A percentile compares a stretch with the other conserved stretches of the same genome.
These are phyloP conservation scores for Hibiscus trionum DNA, from an alignment of 345 rosid species.

Conservation along the genomic window DNA sequence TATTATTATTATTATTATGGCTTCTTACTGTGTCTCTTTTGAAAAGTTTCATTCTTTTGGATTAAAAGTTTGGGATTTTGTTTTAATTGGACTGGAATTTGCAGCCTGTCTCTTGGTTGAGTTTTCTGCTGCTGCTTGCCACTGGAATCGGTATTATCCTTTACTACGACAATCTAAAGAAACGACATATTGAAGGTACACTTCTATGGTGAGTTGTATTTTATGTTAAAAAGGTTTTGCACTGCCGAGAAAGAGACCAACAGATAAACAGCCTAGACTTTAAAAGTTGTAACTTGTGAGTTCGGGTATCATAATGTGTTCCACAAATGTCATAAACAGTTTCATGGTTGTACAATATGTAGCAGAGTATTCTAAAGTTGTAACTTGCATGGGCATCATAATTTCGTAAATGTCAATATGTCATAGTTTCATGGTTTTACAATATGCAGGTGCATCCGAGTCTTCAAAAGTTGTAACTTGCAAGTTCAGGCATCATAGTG, in stretches of 20 bases:
- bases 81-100: neutral
- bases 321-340: neutral
- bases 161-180: conserved; percentile 72
- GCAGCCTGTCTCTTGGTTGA: conserved; percentile 96
- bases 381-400: neutral
- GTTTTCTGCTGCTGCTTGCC: conserved; percentile 60
- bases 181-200: conserved; percentile 92
- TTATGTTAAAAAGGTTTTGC: neutral
- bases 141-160: conserved; percentile 74
- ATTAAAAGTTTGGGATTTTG: neutral
- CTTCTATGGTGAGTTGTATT: conserved; percentile 70
- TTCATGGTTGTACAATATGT: neutral
- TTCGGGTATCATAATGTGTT: neutral
- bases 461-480: neutral
- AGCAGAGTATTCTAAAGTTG: neutral
- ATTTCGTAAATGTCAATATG: too few species aligned
- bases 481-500: neutral
- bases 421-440: too few species aligned
- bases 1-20: neutral
- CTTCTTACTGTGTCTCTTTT: neutral
- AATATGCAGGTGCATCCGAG: too few species aligned
- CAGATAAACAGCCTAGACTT: neutral
- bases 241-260: neutral
- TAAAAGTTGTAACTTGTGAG: neutral
- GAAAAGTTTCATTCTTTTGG: neutral